A percentile compares a stretch with the other conserved stretches of the same genome.
phyloP scores from a whole-genome alignment of 2,329 filamentous ascomycete genomes.

The Periconia digitata region DNA sequence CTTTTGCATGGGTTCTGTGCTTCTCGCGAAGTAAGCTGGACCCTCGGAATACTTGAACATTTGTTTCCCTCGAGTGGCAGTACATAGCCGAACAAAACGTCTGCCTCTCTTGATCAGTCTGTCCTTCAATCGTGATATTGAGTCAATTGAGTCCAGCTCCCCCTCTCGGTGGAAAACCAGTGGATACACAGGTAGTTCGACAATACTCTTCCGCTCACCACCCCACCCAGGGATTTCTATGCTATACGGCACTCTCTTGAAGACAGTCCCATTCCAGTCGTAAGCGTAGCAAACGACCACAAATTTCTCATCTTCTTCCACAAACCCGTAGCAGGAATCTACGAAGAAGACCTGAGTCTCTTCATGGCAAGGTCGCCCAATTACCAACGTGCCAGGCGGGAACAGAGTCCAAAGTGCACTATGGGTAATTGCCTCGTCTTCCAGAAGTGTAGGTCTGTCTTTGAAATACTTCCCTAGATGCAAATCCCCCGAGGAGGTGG shows the following conservation, averaged over 20 bases:
- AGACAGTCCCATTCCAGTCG: slow-evolving; percentile 20
- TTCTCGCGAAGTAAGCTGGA: background rate
- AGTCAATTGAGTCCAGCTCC: slow-evolving; percentile 12
- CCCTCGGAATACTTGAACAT: slow-evolving; percentile 8
- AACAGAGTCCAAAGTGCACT: slow-evolving; percentile 11
- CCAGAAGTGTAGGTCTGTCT: slow-evolving; percentile 1
- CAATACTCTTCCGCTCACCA: slow-evolving; percentile 13
- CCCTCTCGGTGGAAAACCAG: slow-evolving; percentile 38
- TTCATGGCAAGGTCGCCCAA: slow-evolving; percentile 1
- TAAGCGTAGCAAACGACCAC: slow-evolving; percentile 9
- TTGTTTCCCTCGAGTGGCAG: slow-evolving; percentile 1
- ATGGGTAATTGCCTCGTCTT: slow-evolving; percentile 3
- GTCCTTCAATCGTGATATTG: slow-evolving; percentile 15
- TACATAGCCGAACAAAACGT: background rate
- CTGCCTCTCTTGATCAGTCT: slow-evolving; percentile 28
- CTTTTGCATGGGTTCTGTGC: background rate
- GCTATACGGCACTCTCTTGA: slow-evolving; percentile 12
- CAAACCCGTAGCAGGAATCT: slow-evolving; percentile 3
- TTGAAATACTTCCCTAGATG: slow-evolving; percentile 9
- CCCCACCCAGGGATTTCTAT: slow-evolving; percentile 10
- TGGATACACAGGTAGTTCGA: slow-evolving; percentile 44
- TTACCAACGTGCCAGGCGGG: slow-evolving; percentile 8
- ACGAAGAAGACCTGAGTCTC: slow-evolving; percentile 7
- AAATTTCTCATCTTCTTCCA: slow-evolving; percentile 1
- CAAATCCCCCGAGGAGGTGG: slow-evolving; percentile 7